Percentiles rank a stretch among this genome's conserved stretches.
These are phyloP conservation scores for Elsinoe arachidis DNA, from an alignment of 2,329 filamentous ascomycete genomes.

Conservation along the genomic window DNA sequence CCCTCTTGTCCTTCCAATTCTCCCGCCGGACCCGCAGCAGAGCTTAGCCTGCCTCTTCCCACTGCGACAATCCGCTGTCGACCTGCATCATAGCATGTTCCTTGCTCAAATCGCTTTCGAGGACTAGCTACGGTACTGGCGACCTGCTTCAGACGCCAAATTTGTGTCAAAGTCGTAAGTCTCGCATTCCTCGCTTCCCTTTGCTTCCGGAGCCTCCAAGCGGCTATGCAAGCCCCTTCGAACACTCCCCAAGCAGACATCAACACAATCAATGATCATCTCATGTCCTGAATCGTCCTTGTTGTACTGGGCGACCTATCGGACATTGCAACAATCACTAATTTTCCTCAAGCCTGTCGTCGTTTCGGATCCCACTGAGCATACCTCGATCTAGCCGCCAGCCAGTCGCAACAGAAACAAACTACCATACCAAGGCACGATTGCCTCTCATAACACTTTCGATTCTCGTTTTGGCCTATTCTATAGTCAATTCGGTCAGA, in stretches of 20 bases:
- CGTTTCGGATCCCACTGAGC: background rate
- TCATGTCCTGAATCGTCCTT: background rate
- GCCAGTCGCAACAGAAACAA: background rate
- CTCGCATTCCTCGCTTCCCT: slow-evolving; percentile 12
- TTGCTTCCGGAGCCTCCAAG: slow-evolving; percentile 1
- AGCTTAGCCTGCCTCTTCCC: slow-evolving; percentile 6
- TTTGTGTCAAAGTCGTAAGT: background rate
- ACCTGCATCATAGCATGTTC: slow-evolving; percentile 4
- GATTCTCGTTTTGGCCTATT: background rate
- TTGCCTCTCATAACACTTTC: background rate
- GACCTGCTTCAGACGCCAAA: slow-evolving; percentile 3
- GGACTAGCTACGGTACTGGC: slow-evolving; percentile 11
- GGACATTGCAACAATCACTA: background rate
- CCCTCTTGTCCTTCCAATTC: background rate
- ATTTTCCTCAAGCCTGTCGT: background rate
- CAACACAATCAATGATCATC: slow-evolving; percentile 10
- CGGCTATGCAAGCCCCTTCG: slow-evolving; percentile 10
- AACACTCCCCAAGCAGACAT: slow-evolving; percentile 1
- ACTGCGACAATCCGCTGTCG: slow-evolving; percentile 5
- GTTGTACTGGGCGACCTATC: background rate
- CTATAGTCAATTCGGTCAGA: background rate
- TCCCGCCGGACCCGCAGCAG: background rate
- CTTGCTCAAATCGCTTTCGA: background rate
- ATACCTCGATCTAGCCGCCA: slow-evolving; percentile 3
- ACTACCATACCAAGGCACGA: background rate